Base-by-base conservation (phyloP, 2,329 filamentous ascomycete genomes). In the Xylariaceae sp. region DNA sequence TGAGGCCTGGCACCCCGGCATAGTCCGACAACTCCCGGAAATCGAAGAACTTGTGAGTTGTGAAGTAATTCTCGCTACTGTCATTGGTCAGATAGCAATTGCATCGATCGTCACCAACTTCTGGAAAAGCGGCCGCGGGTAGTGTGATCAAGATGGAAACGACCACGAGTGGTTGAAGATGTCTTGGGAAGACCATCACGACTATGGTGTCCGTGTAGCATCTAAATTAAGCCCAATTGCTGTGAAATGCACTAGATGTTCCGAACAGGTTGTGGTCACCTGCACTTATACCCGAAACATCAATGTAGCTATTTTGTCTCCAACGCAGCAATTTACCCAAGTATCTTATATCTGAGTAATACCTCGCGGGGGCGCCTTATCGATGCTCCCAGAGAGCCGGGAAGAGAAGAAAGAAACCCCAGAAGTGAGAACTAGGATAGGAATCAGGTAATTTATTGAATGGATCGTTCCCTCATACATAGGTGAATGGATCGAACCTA, bases 71-170 rank as follows among this genome's bases (percentile, higher is more conserved):
- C 20, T 73, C 66, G 43, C 71, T 72, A 12, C 73, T 75, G 44
- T 73, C 77, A 61, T 82, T 81, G 62, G 76, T 80, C 48, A 78
- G 66, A 61, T 75, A 83, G 65, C 81, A 82, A 53, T 72, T 71
- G 66, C 81, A 83, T 56, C 60, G 23, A 32, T 58, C 52, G 46
- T 64, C 64, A 48, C 50, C 63, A 19, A 67, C 60, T 50, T 68
- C 60, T n/a, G 61, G 37, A 44, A 66, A 65, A 18, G 62, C 60
- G 41, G 58, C 56, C 9, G 56, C 23, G 18, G 50, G 57, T 20
- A 53, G 56, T 20, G 52, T 45, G 2, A 54, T 48, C 20, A 65
- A 44, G 45, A 65, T 51, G 23, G 44, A 50, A 40, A 62, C n/a
- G 42, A 60, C 48, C 42, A 64, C 43, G 53, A 65, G 46, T 21